Evolutionary conservation across 2,329 filamentous ascomycete species (phyloP).

Genomic region (Trichoderma sp.): DNA sequence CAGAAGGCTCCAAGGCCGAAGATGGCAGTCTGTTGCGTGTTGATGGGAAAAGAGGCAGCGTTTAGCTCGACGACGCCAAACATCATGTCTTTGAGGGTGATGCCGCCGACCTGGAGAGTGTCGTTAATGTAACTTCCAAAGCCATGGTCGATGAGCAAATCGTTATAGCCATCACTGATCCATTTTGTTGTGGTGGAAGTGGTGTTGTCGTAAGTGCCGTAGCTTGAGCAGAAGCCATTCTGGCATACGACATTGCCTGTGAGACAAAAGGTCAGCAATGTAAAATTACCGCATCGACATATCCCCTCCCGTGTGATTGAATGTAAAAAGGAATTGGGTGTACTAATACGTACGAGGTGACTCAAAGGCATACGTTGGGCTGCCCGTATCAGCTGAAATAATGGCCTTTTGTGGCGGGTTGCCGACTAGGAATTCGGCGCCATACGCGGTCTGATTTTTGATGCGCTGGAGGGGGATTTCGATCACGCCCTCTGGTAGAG

Average conservation of each 20-base stretch:
- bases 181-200: slow-evolving; percentile 19
- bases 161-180: slow-evolving; percentile 9
- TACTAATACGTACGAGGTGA: slow-evolving; percentile 7
- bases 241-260: slow-evolving; percentile 17
- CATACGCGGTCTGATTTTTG: slow-evolving; percentile 21
- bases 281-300: not conserved
- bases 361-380: slow-evolving; percentile 20
- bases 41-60: not conserved
- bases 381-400: slow-evolving; percentile 19
- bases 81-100: slow-evolving; percentile 8
- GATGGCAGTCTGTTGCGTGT: slow-evolving; percentile 17
- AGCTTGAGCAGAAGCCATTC: slow-evolving; percentile 15
- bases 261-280: not conserved
- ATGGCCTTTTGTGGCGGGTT: slow-evolving; percentile 19
- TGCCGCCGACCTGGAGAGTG: slow-evolving; percentile 16
- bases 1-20: slow-evolving; percentile 20
- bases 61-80: slow-evolving; percentile 18
- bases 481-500: slow-evolving; percentile 15
- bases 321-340: not conserved
- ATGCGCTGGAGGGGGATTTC: slow-evolving; percentile 18
- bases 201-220: slow-evolving; percentile 20
- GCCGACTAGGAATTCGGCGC: slow-evolving; percentile 18
- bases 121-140: slow-evolving; percentile 19
- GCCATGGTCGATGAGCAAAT: slow-evolving; percentile 19
- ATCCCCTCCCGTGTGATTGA: too few species aligned